Base-by-base conservation (phyloP, 176 grass and related monocot species). In the Dendrocalamus sinicus region DNA sequence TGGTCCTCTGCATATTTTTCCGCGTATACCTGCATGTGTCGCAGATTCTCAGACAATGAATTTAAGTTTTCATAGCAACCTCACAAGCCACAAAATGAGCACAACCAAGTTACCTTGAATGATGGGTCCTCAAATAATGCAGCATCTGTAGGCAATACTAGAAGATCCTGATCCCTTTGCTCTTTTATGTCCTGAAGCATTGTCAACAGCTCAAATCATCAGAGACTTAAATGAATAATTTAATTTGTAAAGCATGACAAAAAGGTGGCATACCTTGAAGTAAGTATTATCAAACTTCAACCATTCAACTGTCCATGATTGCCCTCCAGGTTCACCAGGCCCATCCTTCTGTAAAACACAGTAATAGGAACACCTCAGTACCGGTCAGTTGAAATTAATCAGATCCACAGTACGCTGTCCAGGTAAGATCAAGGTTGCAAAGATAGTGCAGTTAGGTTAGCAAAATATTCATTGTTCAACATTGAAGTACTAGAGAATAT, bases 221-320 rank as follows among this genome's bases (percentile, higher is more conserved):
- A 76, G 1, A 61, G 1, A 52, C 26, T 68, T 6, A 10, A 17
- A 28, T 71, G 14, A 64, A 76, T 43, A 76, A 15, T 61, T 67
- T 80, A 22, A 76, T 84, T 60, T 17, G 17, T 17, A 87, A 80
- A 86, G 78, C n/a, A 84, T 77, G 28, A 66, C 11, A 40, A 85
- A 65, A 79, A 77, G 45, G 23, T 40, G 28, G 43, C 82, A 26
- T 28, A 94, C 96, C 84, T 80, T 95, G 86, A 95, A 98, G 89
- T 95, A 98, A 60, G 88, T 98, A 67, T 95, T 98, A 73, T 98
- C 96, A 82, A 98, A 95, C 81, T 94, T 95, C 88, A 98, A 86
- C 96, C 96, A 98, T 81, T 94, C 88, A 72, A 64, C 88, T 41
- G 93, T 98, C 96, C 96, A 98, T 67, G 96, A 98, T 57, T 98